phyloP scores from a whole-genome alignment of 116 monocot genomes.

The Phalaenopsis hybrid region DNA sequence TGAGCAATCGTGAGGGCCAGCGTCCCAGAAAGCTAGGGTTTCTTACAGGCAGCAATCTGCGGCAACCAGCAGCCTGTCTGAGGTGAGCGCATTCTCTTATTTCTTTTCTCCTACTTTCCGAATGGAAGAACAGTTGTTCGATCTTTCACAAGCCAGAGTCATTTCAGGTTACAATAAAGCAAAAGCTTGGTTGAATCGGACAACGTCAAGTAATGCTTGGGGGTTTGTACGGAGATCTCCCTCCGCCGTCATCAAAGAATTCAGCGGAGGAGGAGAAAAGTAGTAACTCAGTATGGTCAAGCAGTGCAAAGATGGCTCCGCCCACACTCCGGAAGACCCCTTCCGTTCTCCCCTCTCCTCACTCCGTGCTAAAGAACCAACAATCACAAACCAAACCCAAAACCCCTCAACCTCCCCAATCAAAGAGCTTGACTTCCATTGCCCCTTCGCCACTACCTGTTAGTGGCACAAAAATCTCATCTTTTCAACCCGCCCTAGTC shows the following conservation, averaged over 20 bases:
- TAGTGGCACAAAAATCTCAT: conserved; percentile 20
- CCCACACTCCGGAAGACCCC: conserved; percentile 69
- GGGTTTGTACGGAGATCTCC: conserved; percentile 92
- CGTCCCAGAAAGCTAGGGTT: neutral
- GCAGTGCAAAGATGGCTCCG: conserved; percentile 91
- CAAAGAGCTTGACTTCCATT: conserved; percentile 9
- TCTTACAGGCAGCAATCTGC: neutral
- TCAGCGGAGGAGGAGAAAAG: conserved; percentile 62
- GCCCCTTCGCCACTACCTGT: conserved; percentile 21
- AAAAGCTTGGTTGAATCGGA: neutral
- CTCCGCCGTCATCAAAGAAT: conserved; percentile 67
- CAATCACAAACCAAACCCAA: conserved; percentile 38
- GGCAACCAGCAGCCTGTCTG: neutral
- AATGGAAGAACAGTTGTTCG: neutral
- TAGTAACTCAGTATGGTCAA: conserved; percentile 79
- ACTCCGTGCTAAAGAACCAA: conserved; percentile 50
- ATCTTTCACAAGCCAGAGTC: neutral
- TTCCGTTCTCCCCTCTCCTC: conserved; percentile 46
- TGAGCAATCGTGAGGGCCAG: too few species aligned
- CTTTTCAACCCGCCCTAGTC: conserved; percentile 75
- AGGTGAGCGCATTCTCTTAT: neutral
- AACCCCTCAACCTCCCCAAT: conserved; percentile 18
- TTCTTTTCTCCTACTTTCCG: neutral
- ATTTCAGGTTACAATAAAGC: neutral
- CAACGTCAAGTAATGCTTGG: conserved; percentile 51